Base-by-base conservation (phyloP, 441 rosid genomes). In the Pelargonium citronellum region DNA sequence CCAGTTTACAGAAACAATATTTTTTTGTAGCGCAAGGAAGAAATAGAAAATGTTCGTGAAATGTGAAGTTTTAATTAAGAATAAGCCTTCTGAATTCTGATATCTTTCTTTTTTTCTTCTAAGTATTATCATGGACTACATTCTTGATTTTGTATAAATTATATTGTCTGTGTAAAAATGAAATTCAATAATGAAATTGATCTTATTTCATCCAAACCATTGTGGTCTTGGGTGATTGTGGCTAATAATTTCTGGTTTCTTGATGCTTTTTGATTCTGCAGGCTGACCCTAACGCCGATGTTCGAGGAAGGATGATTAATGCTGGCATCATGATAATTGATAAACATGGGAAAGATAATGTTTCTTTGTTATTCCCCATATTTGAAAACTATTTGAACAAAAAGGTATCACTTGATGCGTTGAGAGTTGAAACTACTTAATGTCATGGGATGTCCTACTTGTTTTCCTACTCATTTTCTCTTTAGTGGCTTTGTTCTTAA, bases 281-380 rank as follows among this genome's bases (percentile, higher is more conserved):
- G 99, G 99, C 96, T 75, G 99, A 96, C 76, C 90, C 89, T 74
- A 96, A 93, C 83, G 81, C 86, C 43, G 99, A 96, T 90, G 98
- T 96, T 84, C 92, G 98, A 70, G 99, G 98, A 73, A 85, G 92
- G 82, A 93, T 96, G 99, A 89, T 93, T 64, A 87, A 91, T 89
- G 98, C 97, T 78, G 98, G 98, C 69, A 86, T 93, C 69, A 71
- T 89, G 91, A 89, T 96, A 75, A 91, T 96, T 72, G 97, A 96
- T 80, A 91, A 83, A 86, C 98, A 91, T 73, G 98, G 99, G 58
- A 89, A 74, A 77, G 96, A 90, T 37, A 96, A 96, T 69, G 98
- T 96, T 73, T 83, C 97, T 58, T 80, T 96, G 82, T 71, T 96
- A 71, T 96, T 96, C 83, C 98, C 98, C 17, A 96, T 93, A 62